Conservation (phyloP, 371 early-diverging fungal genomes). For the Mortierella sp. region DNA sequence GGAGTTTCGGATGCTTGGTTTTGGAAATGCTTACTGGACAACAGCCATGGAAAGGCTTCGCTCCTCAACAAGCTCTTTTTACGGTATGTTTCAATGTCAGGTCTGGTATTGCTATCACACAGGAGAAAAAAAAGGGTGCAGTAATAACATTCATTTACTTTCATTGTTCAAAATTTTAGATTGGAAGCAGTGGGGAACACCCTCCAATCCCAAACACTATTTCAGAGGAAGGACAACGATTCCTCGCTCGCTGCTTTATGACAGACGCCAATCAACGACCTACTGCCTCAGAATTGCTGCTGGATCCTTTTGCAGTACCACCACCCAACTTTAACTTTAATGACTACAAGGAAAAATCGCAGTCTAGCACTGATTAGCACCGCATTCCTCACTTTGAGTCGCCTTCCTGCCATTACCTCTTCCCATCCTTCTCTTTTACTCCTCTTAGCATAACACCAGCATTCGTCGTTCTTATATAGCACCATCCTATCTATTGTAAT, state of each 20-base stretch:
- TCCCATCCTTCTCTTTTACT: background rate
- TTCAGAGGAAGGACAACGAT: slow-evolving; percentile 72
- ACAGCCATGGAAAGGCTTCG: slow-evolving; percentile 84
- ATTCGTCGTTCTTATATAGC: background rate
- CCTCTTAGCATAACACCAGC: background rate
- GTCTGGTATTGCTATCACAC: background rate
- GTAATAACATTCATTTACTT: background rate
- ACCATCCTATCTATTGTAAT: background rate
- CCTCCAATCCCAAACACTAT: slow-evolving; percentile 80
- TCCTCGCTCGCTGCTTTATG: slow-evolving; percentile 76
- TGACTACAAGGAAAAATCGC: slow-evolving; percentile 56
- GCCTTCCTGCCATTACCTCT: background rate
- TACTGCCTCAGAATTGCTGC: slow-evolving; percentile 72
- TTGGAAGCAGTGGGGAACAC: slow-evolving; percentile 63
- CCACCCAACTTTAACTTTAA: slow-evolving; percentile 66
- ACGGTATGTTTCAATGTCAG: slow-evolving; percentile 59
- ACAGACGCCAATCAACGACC: slow-evolving; percentile 77
- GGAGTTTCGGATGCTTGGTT: slow-evolving; percentile 88
- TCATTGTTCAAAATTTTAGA: slow-evolving; percentile 13
- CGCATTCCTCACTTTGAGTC: background rate
- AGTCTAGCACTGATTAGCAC: slow-evolving; percentile 5
- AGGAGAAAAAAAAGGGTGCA: background rate
- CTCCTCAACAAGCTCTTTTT: slow-evolving; percentile 79
- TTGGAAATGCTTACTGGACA: slow-evolving; percentile 94
- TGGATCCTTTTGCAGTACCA: slow-evolving; percentile 62